These are phyloP conservation scores for Torulaspora indica DNA, from an alignment of 805 yeast species.

Conservation along the genomic window DNA sequence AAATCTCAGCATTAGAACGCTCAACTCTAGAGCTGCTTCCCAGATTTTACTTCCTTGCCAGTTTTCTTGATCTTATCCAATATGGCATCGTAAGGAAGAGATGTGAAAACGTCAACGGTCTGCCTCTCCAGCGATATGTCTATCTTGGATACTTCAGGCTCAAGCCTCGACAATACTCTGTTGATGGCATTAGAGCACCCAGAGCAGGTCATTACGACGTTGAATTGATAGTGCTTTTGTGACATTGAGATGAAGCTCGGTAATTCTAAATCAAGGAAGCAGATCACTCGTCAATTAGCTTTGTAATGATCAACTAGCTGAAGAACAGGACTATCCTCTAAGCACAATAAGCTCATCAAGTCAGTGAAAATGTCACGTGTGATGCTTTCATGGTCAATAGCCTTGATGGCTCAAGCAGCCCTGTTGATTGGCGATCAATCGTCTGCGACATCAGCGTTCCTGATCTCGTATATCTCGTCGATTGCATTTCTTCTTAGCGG, in stretches of 20 bases:
- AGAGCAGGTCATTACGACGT: constrained; percentile 81
- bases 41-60: constrained; percentile 75
- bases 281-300: background rate
- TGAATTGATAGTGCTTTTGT: constrained; percentile 63
- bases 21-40: constrained; percentile 38
- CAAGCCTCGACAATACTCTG: constrained; percentile 63
- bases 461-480: constrained; percentile 38
- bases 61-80: constrained; percentile 78
- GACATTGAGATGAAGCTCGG: constrained; percentile 12
- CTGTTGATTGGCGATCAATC: background rate
- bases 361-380: background rate
- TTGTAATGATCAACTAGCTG: background rate
- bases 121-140: constrained; percentile 77
- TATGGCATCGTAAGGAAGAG: constrained; percentile 70
- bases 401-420: background rate
- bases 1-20: too few relatives aligned
- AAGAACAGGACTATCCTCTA: background rate
- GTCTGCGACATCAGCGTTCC: constrained; percentile 45
- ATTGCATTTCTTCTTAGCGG: constrained; percentile 35
- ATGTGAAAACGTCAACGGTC: constrained; percentile 70
- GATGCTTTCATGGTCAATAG: background rate
- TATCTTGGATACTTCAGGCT: constrained; percentile 63
- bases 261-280: too few relatives aligned
- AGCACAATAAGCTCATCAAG: background rate
- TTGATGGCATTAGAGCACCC: constrained; percentile 86